A percentile compares a stretch with the other conserved stretches of the same genome.
Conservation (phyloP, 192 early-diverging fungal genomes). For the Mortierella alpina region DNA sequence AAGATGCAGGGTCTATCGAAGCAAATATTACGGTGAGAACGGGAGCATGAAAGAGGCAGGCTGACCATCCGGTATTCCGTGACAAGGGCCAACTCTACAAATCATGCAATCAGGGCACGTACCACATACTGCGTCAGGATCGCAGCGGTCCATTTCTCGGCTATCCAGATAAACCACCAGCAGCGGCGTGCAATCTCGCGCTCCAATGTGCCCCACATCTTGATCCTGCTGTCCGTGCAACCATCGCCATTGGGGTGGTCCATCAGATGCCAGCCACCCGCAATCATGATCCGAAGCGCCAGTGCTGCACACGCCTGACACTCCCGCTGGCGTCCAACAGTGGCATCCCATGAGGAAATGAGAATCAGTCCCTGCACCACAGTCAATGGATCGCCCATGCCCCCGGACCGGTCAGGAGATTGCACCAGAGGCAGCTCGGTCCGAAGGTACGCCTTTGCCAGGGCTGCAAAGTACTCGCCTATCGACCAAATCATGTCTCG, state of each 20-base stretch:
- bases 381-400: constrained; percentile 46
- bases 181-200: constrained; percentile 54
- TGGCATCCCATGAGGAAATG: constrained; percentile 52
- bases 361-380: constrained; percentile 50
- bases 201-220: constrained; percentile 54
- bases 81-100: neutral
- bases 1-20: constrained; percentile 39
- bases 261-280: constrained; percentile 53
- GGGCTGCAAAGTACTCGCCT: constrained; percentile 46
- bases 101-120: neutral
- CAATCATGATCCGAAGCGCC: constrained; percentile 52
- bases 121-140: constrained; percentile 53
- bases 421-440: constrained; percentile 45
- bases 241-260: constrained; percentile 51
- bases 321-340: constrained; percentile 49
- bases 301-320: constrained; percentile 46
- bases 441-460: constrained; percentile 46
- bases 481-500: constrained; percentile 54
- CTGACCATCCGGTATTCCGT: neutral
- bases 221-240: constrained; percentile 50
- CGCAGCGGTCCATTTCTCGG: constrained; percentile 48
- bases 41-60: neutral
- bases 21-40: neutral
- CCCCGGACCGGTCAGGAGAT: constrained; percentile 44
- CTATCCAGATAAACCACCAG: constrained; percentile 51